Evolutionary conservation across 1,284 basidiomycete species (phyloP).

Genomic region (Melampsora occidentalis): DNA sequence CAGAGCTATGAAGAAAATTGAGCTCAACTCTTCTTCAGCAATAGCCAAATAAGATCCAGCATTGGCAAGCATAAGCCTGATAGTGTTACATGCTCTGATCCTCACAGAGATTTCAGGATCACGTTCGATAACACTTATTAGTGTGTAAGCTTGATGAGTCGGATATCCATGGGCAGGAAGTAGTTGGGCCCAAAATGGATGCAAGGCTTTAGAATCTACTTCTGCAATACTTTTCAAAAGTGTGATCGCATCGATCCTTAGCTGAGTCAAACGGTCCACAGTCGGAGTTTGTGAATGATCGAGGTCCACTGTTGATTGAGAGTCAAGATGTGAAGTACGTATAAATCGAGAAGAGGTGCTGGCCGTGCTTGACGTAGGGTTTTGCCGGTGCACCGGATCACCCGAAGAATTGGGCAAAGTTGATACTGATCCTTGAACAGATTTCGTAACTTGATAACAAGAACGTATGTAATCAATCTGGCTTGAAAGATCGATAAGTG

Average conservation of each 20-base stretch:
- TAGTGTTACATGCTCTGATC: slow-evolving; percentile 23
- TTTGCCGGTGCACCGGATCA: neutral
- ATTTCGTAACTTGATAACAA: slow-evolving; percentile 18
- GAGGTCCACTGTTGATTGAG: slow-evolving; percentile 4
- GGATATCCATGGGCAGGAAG: slow-evolving; percentile 27
- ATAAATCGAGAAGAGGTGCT: slow-evolving; percentile 9
- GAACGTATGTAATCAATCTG: slow-evolving; percentile 25
- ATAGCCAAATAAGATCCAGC: slow-evolving; percentile 31
- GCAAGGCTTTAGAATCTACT: slow-evolving; percentile 37
- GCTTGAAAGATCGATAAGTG: slow-evolving; percentile 30
- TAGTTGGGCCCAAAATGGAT: slow-evolving; percentile 38
- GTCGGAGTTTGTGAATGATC: neutral
- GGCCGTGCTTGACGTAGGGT: slow-evolving; percentile 5
- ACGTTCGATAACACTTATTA: slow-evolving; percentile 31
- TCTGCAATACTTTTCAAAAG: slow-evolving; percentile 28
- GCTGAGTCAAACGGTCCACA: slow-evolving; percentile 7
- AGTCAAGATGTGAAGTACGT: neutral
- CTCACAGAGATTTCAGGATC: slow-evolving; percentile 36
- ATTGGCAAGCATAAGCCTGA: slow-evolving; percentile 13
- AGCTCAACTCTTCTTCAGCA: slow-evolving; percentile 37
- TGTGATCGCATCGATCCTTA: slow-evolving; percentile 33
- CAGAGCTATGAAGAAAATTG: neutral
- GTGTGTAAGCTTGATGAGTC: slow-evolving; percentile 32
- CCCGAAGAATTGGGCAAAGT: neutral
- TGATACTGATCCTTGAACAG: neutral